Conservation (phyloP, 2,329 filamentous ascomycete genomes). For the Thelonectria rubi region DNA sequence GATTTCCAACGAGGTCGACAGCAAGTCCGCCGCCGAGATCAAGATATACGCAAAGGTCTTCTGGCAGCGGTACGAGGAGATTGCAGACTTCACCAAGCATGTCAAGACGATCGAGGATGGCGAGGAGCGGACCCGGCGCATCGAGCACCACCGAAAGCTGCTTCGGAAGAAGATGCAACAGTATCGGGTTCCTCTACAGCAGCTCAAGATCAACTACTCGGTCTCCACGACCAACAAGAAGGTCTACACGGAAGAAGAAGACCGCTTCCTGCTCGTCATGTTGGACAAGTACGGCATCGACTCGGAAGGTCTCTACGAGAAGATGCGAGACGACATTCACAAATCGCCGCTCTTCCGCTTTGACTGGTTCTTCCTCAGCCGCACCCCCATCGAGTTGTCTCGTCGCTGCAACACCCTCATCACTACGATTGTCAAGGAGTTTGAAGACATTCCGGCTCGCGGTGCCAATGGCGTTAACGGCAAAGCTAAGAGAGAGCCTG, state of each 20-base stretch:
- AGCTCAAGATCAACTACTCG: conserved; percentile 98
- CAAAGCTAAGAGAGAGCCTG: conserved; percentile 76
- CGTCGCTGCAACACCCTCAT: conserved; percentile 93
- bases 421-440: conserved; percentile 93
- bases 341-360: conserved; percentile 96
- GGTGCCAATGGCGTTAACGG: conserved; percentile 70
- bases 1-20: conserved; percentile 90
- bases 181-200: conserved; percentile 96
- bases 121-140: conserved; percentile 87
- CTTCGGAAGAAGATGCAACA: conserved; percentile 94
- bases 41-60: conserved; percentile 94
- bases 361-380: conserved; percentile 98
- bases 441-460: conserved; percentile 73
- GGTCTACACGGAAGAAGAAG: conserved; percentile 98
- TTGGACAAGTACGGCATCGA: conserved; percentile 93
- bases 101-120: conserved; percentile 90
- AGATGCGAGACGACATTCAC: conserved; percentile 95
- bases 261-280: conserved; percentile 92
- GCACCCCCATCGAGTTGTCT: conserved; percentile 91
- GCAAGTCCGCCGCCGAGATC: conserved; percentile 85
- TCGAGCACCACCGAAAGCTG: conserved; percentile 92
- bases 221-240: conserved; percentile 99
- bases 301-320: conserved; percentile 87
- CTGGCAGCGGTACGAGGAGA: conserved; percentile 93
- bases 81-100: conserved; percentile 88